A percentile compares a stretch with the other conserved stretches of the same genome.
Evolutionary conservation across 2,329 filamentous ascomycete genomes (phyloP).

Genomic region (Pyrenophora tritici-repentis): DNA sequence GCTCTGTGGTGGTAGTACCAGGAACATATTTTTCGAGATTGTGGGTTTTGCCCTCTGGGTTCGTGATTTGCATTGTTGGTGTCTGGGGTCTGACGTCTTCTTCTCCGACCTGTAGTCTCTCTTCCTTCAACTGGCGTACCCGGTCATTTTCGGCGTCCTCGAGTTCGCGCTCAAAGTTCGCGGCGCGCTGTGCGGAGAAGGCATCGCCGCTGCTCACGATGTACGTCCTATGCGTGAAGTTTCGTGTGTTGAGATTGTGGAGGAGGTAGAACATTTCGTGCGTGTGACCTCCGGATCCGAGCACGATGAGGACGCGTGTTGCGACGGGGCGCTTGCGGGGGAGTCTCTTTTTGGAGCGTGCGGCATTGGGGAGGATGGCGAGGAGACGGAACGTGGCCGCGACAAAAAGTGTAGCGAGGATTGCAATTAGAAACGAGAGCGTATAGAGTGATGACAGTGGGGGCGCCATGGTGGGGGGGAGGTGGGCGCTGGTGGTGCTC

Average conservation of each 20-base stretch:
- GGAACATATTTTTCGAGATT: neutral
- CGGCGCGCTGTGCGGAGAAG: constrained; percentile 68
- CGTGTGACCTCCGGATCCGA: constrained; percentile 93
- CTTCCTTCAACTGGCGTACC: neutral
- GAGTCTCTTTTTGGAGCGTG: constrained; percentile 26
- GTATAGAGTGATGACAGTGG: constrained; percentile 26
- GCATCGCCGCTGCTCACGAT: constrained; percentile 76
- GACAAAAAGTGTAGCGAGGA: constrained; percentile 42
- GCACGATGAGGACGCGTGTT: constrained; percentile 74
- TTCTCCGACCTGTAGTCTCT: neutral
- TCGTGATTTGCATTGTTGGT: constrained; percentile 5
- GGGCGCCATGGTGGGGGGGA: constrained; percentile 26
- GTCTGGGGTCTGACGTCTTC: neutral
- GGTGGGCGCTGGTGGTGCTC: constrained; percentile 1
- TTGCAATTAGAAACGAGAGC: constrained; percentile 38
- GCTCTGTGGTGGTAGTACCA: neutral
- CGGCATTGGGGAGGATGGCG: constrained; percentile 44
- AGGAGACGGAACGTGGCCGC: constrained; percentile 46
- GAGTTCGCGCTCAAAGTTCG: constrained; percentile 63
- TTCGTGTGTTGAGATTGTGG: constrained; percentile 55
- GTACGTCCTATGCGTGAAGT: constrained; percentile 73
- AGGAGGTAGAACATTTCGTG: constrained; percentile 93
- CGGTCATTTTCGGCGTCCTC: constrained; percentile 24
- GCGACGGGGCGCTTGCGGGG: constrained; percentile 40
- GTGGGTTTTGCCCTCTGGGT: constrained; percentile 5